Percentiles rank a stretch among this genome's conserved stretches.
phyloP scores from a whole-genome alignment of 768 basidiomycete genomes.

The Lactifluus subvellereus region DNA sequence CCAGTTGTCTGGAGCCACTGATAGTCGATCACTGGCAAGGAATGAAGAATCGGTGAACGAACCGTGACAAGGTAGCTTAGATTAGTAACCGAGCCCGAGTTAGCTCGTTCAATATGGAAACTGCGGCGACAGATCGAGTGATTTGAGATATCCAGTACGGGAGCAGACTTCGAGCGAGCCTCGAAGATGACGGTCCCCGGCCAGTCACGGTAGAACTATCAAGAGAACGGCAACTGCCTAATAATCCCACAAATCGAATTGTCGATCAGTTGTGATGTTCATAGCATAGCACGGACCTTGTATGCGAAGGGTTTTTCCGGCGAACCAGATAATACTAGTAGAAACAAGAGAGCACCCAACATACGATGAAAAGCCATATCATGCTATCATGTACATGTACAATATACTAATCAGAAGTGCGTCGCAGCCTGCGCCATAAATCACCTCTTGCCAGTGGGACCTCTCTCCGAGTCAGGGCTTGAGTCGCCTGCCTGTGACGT shows the following conservation, averaged over 20 bases:
- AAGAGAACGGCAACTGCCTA: slow-evolving; percentile 56
- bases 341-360: no score
- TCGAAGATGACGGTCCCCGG: slow-evolving; percentile 50
- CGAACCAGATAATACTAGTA: neutral
- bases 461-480: no score
- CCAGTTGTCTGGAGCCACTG: slow-evolving; percentile 37
- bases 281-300: neutral
- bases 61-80: neutral
- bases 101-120: slow-evolving; percentile 75
- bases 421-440: no score
- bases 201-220: slow-evolving; percentile 59
- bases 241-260: neutral
- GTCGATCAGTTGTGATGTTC: neutral
- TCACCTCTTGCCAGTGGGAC: no score
- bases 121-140: slow-evolving; percentile 58
- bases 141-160: slow-evolving; percentile 60
- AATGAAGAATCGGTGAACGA: no score
- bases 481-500: no score
- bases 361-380: no score
- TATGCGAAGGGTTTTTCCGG: neutral
- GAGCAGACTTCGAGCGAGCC: slow-evolving; percentile 43
- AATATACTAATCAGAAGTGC: no score
- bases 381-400: no score
- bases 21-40: no score
- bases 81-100: no score